Conservation (phyloP, 176 grass and related monocot genomes). For the Aegilops umbellulata region DNA sequence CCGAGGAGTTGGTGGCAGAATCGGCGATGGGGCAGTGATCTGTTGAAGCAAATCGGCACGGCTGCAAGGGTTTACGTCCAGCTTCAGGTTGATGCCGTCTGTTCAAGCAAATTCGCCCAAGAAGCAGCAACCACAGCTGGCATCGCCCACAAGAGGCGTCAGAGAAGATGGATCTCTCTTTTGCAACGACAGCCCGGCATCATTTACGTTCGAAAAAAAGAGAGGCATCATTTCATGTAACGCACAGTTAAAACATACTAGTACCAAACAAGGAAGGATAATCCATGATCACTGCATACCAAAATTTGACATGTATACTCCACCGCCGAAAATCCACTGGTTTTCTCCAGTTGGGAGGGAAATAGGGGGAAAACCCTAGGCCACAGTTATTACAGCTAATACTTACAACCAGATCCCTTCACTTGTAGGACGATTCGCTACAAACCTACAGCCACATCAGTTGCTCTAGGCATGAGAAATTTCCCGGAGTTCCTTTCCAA, state of each 20-base stretch:
- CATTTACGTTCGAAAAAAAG: no score
- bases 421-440: background rate
- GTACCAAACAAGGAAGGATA: background rate
- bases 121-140: background rate
- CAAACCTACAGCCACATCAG: conserved; percentile 23
- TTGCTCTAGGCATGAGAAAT: background rate
- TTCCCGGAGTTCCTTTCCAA: background rate
- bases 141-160: background rate
- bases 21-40: no score
- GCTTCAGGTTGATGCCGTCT: no score
- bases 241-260: background rate
- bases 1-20: background rate
- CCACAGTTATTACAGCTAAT: conserved; percentile 19
- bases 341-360: background rate
- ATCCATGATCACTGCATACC: conserved; percentile 6
- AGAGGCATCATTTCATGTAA: background rate
- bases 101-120: background rate
- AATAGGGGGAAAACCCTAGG: background rate
- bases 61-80: background rate
- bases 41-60: background rate
- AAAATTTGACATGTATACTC: conserved; percentile 42
- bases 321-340: conserved; percentile 4
- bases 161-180: background rate
- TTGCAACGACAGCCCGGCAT: background rate
- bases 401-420: background rate